Conservation (phyloP, 2,329 filamentous ascomycete species). For the Fusarium irregulare region DNA sequence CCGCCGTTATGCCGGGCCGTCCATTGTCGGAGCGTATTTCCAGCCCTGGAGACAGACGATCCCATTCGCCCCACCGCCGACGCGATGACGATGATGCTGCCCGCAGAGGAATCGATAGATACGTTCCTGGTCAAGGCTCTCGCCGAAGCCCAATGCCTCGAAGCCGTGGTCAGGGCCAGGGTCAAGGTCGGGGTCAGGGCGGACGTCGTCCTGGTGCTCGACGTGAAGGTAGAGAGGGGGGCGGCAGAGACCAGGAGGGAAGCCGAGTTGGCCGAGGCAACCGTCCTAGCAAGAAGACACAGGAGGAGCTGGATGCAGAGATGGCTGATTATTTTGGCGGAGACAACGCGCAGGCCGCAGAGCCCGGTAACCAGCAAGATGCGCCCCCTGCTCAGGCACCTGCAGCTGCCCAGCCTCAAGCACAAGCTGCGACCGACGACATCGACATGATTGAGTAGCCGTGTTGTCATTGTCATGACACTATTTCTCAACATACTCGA, state of each 20-base stretch:
- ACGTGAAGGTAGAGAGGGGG: constrained; percentile 53
- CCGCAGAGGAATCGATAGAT: constrained; percentile 80
- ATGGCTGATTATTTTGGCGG: constrained; percentile 92
- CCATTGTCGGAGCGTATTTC: constrained; percentile 72
- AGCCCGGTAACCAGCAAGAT: constrained; percentile 41
- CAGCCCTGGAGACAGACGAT: constrained; percentile 68
- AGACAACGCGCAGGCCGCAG: constrained; percentile 52
- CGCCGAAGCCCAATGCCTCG: constrained; percentile 70
- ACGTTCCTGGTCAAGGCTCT: constrained; percentile 70
- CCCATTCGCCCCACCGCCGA: constrained; percentile 61
- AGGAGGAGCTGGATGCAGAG: constrained; percentile 93
- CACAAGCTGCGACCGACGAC: constrained; percentile 60
- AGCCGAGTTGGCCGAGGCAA: constrained; percentile 56
- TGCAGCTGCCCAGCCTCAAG: constrained; percentile 29
- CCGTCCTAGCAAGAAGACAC: constrained; percentile 81
- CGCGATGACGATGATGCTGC: constrained; percentile 67
- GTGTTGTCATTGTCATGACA: constrained; percentile 21
- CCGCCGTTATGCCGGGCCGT: constrained; percentile 64
- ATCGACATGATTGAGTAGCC: constrained; percentile 76
- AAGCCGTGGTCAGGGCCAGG: constrained; percentile 55
- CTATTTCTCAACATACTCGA: constrained; percentile 12
- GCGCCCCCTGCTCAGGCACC: constrained; percentile 46
- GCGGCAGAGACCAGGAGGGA: constrained; percentile 50
- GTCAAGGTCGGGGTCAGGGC: constrained; percentile 47
- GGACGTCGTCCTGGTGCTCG: constrained; percentile 64